phyloP scores from a whole-genome alignment of 2,329 filamentous ascomycete genomes.

The Leptosphaerulina australis region DNA sequence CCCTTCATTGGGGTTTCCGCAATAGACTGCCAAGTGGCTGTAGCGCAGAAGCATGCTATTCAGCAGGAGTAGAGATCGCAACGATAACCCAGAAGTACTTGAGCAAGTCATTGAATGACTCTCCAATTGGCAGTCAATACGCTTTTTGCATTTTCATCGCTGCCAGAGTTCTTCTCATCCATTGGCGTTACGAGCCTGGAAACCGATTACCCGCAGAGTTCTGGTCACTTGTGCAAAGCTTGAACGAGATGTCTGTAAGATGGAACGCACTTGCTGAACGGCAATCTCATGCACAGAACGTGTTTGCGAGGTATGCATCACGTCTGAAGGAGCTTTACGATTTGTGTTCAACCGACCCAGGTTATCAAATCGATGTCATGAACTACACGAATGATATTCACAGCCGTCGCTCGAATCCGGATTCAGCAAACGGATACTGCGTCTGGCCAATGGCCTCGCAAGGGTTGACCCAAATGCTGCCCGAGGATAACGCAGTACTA shows the following conservation, averaged over 20 bases:
- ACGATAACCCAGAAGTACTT: conserved; percentile 30
- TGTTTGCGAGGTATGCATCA: conserved; percentile 19
- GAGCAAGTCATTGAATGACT: conserved; percentile 16
- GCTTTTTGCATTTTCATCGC: conserved; percentile 31
- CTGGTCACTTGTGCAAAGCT: conserved; percentile 25
- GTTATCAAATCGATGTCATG: conserved; percentile 19
- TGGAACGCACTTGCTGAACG: conserved; percentile 12
- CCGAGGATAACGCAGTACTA: background rate
- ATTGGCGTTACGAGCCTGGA: conserved; percentile 22
- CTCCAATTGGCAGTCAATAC: conserved; percentile 23
- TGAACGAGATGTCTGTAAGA: conserved; percentile 26
- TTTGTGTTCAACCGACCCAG: conserved; percentile 7
- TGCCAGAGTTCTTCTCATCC: conserved; percentile 24
- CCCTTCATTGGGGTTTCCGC: conserved; percentile 20
- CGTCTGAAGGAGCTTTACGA: conserved; percentile 21
- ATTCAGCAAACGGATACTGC: background rate
- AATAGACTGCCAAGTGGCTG: conserved; percentile 23
- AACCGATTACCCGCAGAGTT: conserved; percentile 21
- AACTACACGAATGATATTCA: conserved; percentile 22
- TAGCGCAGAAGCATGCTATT: conserved; percentile 24
- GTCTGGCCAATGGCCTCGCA: conserved; percentile 1
- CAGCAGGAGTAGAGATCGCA: conserved; percentile 24
- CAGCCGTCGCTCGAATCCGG: background rate
- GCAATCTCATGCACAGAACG: background rate
- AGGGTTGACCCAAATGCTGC: background rate